phyloP scores from a whole-genome alignment of 1,284 basidiomycete genomes.

The Entoloma clypeatum region DNA sequence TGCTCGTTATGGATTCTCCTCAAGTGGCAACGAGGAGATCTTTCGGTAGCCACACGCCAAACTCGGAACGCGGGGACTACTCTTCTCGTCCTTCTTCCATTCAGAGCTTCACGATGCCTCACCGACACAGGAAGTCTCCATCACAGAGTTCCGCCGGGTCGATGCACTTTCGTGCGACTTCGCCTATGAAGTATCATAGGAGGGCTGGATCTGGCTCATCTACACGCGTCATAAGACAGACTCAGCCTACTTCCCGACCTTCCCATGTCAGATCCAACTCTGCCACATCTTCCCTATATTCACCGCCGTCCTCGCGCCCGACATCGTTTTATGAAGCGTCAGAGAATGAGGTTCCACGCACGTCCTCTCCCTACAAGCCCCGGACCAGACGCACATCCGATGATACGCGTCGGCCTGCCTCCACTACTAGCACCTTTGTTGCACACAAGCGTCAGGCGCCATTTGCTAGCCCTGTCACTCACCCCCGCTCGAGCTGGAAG shows the following conservation, averaged over 20 bases:
- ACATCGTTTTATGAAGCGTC: conserved; percentile 72
- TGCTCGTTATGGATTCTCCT: conserved; percentile 55
- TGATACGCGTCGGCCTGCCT: conserved; percentile 39
- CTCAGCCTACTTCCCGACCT: conserved; percentile 40
- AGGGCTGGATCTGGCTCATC: conserved; percentile 72
- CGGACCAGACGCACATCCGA: conserved; percentile 43
- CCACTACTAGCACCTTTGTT: conserved; percentile 52
- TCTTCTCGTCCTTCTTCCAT: conserved; percentile 73
- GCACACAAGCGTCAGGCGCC: conserved; percentile 72
- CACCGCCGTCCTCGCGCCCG: conserved; percentile 66
- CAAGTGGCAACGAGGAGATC: conserved; percentile 58
- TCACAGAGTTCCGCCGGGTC: conserved; percentile 73
- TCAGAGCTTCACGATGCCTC: conserved; percentile 58
- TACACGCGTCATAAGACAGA: conserved; percentile 66
- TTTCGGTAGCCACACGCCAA: conserved; percentile 72
- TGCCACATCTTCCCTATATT: conserved; percentile 69
- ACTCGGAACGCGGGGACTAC: conserved; percentile 71
- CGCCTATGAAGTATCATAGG: conserved; percentile 69
- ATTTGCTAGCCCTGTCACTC: conserved; percentile 53
- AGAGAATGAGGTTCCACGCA: conserved; percentile 56
- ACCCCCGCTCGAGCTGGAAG: conserved; percentile 77
- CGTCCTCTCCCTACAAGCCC: conserved; percentile 49
- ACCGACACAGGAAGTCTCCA: conserved; percentile 67
- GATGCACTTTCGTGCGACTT: conserved; percentile 55
- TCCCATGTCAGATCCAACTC: conserved; percentile 67